These are phyloP conservation scores for Sclerotiophoma versabilis DNA, from an alignment of 2,329 filamentous ascomycete genomes.

Conservation along the genomic window DNA sequence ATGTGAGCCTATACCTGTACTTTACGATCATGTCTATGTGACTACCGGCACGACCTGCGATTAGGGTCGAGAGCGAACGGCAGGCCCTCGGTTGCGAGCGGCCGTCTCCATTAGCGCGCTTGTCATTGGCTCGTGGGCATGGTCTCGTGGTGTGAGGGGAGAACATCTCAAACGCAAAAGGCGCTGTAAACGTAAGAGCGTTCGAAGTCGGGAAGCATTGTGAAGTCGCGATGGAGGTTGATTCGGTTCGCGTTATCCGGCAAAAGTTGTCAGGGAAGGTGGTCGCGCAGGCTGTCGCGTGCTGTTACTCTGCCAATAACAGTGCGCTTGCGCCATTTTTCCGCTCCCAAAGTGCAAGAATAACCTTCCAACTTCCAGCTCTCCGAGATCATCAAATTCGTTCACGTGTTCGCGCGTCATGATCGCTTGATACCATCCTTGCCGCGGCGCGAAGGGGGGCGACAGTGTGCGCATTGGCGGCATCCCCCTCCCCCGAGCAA, in stretches of 20 bases:
- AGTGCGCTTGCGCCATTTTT: slow-evolving; percentile 15
- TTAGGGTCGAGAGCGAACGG: slow-evolving; percentile 19
- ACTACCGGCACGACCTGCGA: slow-evolving; percentile 26
- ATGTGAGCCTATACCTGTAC: slow-evolving; percentile 33
- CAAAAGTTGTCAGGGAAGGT: slow-evolving; percentile 13
- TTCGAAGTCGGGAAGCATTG: background rate
- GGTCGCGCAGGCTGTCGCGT: slow-evolving; percentile 14
- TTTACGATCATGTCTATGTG: slow-evolving; percentile 27
- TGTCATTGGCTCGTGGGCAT: slow-evolving; percentile 28
- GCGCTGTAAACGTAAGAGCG: background rate
- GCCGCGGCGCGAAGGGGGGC: background rate
- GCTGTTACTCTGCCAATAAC: slow-evolving; percentile 13
- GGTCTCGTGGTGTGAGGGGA: slow-evolving; percentile 20
- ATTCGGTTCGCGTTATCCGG: slow-evolving; percentile 3
- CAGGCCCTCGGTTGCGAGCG: slow-evolving; percentile 31
- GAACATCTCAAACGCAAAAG: slow-evolving; percentile 1
- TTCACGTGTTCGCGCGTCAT: slow-evolving; percentile 10
- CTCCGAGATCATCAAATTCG: background rate
- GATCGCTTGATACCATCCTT: background rate
- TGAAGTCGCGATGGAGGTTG: slow-evolving; percentile 1
- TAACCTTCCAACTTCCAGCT: slow-evolving; percentile 8
- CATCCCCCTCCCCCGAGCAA: background rate
- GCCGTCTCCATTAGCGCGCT: slow-evolving; percentile 26
- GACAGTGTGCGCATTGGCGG: background rate
- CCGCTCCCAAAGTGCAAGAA: slow-evolving; percentile 14